Conservation (phyloP, 805 yeast genomes). For the Yamadazyma takamatsuzukensis region DNA sequence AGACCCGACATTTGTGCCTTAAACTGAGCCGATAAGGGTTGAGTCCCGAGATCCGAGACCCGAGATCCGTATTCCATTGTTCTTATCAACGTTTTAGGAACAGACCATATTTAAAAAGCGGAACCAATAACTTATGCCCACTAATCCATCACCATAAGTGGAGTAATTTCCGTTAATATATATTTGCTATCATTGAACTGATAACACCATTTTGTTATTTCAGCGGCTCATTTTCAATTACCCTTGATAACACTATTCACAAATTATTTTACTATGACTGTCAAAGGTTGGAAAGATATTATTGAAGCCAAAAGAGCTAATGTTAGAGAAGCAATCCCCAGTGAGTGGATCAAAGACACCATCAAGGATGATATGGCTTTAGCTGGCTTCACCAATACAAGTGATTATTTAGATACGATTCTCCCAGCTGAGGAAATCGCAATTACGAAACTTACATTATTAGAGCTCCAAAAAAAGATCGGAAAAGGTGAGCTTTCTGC, state of each 20-base stretch:
- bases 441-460: conserved; percentile 8
- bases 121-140: background rate
- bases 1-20: background rate
- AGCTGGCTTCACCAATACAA: conserved; percentile 6
- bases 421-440: conserved; percentile 8
- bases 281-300: conserved; percentile 1
- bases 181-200: background rate
- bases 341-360: conserved; percentile 2
- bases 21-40: background rate
- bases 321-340: conserved; percentile 2
- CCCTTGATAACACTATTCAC: too few relatives aligned
- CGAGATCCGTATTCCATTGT: conserved; percentile 1
- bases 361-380: conserved; percentile 4
- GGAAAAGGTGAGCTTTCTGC: conserved; percentile 21
- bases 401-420: conserved; percentile 7
- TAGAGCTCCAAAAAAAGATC: conserved; percentile 3
- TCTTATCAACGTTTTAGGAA: background rate
- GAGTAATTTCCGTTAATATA: background rate
- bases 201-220: background rate
- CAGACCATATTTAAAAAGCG: background rate
- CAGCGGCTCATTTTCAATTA: background rate
- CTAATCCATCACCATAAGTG: too few relatives aligned
- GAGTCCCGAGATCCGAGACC: conserved; percentile 3
- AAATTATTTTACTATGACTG: background rate
- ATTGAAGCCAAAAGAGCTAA: background rate